Conservation (phyloP, 2,329 filamentous ascomycete species). For the Cladosporium sp. region DNA sequence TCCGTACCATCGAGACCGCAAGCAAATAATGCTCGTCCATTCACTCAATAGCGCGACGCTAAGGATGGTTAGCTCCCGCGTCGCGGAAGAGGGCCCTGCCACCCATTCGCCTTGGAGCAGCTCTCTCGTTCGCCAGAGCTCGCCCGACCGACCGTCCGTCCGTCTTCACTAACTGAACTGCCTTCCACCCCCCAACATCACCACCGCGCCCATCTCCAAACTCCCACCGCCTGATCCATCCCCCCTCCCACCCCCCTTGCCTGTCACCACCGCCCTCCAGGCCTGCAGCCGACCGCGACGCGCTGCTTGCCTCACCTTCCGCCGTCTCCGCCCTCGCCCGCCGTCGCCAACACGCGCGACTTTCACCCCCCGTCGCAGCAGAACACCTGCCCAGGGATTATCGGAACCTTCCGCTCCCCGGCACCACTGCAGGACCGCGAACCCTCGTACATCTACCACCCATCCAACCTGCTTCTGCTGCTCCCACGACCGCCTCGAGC, state of each 20-base stretch:
- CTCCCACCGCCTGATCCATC: constrained; percentile 4
- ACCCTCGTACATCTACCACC: background rate
- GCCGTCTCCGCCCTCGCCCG: background rate
- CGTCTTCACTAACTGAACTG: background rate
- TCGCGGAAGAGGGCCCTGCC: too few relatives aligned
- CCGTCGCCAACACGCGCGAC: background rate
- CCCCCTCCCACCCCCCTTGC: background rate
- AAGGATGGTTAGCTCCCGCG: too few relatives aligned
- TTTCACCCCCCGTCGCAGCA: constrained; percentile 7
- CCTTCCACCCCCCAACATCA: constrained; percentile 4
- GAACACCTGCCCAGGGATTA: constrained; percentile 8
- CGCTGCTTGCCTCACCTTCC: background rate
- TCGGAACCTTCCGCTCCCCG: constrained; percentile 6
- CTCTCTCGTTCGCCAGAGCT: background rate
- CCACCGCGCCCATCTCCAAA: background rate
- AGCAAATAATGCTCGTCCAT: too few relatives aligned
- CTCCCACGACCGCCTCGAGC: background rate
- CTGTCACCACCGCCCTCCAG: background rate
- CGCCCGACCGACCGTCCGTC: background rate
- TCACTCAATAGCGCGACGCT: too few relatives aligned
- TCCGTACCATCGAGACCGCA: too few relatives aligned
- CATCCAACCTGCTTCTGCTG: background rate
- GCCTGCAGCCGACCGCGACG: constrained; percentile 3
- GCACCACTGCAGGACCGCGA: constrained; percentile 6
- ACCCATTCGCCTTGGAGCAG: too few relatives aligned